phyloP scores from a whole-genome alignment of 2,329 filamentous ascomycete species.

The Diaporthe sp. region DNA sequence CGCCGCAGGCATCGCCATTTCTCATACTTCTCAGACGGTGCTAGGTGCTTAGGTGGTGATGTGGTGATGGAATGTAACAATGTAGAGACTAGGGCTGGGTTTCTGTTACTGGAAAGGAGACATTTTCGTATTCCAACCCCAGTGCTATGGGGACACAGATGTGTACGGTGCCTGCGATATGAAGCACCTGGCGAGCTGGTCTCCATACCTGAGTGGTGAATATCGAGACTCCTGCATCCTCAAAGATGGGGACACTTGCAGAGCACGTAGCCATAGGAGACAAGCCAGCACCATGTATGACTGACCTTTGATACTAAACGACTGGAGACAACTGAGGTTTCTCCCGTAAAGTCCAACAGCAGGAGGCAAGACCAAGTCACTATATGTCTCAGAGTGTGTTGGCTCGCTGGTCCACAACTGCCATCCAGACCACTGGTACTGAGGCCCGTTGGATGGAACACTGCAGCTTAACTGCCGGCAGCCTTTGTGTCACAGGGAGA shows the following conservation, averaged over 20 bases:
- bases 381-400: constrained; percentile 31
- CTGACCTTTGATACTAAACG: background rate
- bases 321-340: background rate
- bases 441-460: constrained; percentile 18
- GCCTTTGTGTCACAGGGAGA: constrained; percentile 36
- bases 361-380: background rate
- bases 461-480: constrained; percentile 40
- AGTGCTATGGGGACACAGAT: background rate
- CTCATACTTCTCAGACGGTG: background rate
- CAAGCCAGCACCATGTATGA: background rate
- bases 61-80: background rate
- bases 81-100: background rate
- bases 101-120: too few species aligned
- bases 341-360: background rate
- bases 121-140: background rate
- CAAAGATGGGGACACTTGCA: background rate
- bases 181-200: background rate
- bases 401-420: background rate
- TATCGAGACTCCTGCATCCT: background rate
- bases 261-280: background rate
- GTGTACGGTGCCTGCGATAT: background rate
- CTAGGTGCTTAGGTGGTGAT: background rate
- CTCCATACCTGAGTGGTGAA: background rate
- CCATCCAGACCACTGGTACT: constrained; percentile 31
- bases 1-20: too few species aligned